phyloP scores from a whole-genome alignment of 2,329 filamentous ascomycete species.

The Knufia petricola region DNA sequence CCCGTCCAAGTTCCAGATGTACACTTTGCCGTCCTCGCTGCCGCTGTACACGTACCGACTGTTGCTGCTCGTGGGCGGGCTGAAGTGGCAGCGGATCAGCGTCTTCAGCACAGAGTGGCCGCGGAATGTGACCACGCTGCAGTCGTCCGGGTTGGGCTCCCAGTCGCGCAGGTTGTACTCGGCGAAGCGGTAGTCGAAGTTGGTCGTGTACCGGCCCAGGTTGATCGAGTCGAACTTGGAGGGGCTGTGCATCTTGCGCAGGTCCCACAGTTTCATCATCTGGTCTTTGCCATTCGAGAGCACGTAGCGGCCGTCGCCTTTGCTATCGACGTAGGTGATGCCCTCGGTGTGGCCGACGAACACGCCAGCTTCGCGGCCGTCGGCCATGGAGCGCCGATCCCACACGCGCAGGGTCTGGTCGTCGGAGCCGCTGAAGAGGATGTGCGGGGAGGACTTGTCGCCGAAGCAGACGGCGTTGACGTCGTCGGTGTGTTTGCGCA shows the following conservation, averaged over 20 bases:
- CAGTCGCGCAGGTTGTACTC: slow-evolving; percentile 43
- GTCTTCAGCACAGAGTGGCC: slow-evolving; percentile 84
- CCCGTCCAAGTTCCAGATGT: slow-evolving; percentile 88
- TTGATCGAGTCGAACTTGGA: slow-evolving; percentile 44
- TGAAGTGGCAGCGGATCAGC: slow-evolving; percentile 91
- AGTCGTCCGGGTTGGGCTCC: slow-evolving; percentile 67
- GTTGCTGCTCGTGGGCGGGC: slow-evolving; percentile 73
- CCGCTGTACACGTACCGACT: slow-evolving; percentile 89
- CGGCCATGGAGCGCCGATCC: slow-evolving; percentile 66
- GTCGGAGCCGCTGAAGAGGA: slow-evolving; percentile 91
- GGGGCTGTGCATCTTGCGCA: slow-evolving; percentile 77
- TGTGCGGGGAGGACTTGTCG: slow-evolving; percentile 77
- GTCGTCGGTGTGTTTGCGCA: slow-evolving; percentile 72
- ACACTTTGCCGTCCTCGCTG: slow-evolving; percentile 79
- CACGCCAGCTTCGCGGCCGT: slow-evolving; percentile 53
- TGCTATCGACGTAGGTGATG: slow-evolving; percentile 61
- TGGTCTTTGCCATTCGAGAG: slow-evolving; percentile 94
- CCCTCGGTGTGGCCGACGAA: slow-evolving; percentile 59
- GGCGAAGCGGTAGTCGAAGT: slow-evolving; percentile 55
- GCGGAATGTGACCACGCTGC: slow-evolving; percentile 85
- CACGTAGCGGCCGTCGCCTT: slow-evolving; percentile 82
- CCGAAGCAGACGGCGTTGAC: slow-evolving; percentile 97
- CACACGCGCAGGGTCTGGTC: slow-evolving; percentile 92
- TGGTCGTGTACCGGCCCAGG: slow-evolving; percentile 43
- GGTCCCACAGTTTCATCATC: slow-evolving; percentile 93